These are phyloP conservation scores for Aspergillus ochraceus DNA, from an alignment of 2,329 filamentous ascomycete genomes.

Conservation along the genomic window DNA sequence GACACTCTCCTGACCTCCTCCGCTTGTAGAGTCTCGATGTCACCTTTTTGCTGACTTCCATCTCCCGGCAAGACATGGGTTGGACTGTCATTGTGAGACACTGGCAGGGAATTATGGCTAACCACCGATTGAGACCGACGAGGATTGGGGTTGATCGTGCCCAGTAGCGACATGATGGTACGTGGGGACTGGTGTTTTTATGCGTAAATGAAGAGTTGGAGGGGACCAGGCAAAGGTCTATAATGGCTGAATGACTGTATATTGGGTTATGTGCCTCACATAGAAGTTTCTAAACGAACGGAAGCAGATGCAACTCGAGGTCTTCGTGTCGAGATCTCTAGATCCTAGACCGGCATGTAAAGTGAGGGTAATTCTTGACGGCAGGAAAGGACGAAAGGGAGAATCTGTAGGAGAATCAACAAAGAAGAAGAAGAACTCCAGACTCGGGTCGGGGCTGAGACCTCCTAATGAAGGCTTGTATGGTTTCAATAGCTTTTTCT, in stretches of 20 bases:
- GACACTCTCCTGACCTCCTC: background rate
- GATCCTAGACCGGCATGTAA: background rate
- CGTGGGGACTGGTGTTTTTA: background rate
- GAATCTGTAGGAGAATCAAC: background rate
- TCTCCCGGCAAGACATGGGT: background rate
- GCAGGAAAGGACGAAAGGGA: background rate
- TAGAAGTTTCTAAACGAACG: background rate
- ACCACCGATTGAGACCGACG: conserved; percentile 15
- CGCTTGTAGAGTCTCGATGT: background rate
- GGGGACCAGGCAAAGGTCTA: no score
- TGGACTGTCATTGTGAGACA: background rate
- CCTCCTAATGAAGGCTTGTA: background rate
- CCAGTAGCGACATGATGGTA: conserved; percentile 15
- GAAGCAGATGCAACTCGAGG: background rate
- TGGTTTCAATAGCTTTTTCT: background rate
- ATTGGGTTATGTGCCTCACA: background rate
- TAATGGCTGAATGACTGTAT: no score
- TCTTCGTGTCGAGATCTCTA: background rate
- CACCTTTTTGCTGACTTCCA: background rate
- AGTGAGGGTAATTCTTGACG: no score
- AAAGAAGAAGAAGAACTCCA: background rate
- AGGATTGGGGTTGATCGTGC: conserved; percentile 10
- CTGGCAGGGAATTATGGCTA: conserved; percentile 13
- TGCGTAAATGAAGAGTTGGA: background rate
- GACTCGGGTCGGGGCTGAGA: background rate